Conservation (phyloP, 2,329 filamentous ascomycete species). For the Cladosporium sp. region DNA sequence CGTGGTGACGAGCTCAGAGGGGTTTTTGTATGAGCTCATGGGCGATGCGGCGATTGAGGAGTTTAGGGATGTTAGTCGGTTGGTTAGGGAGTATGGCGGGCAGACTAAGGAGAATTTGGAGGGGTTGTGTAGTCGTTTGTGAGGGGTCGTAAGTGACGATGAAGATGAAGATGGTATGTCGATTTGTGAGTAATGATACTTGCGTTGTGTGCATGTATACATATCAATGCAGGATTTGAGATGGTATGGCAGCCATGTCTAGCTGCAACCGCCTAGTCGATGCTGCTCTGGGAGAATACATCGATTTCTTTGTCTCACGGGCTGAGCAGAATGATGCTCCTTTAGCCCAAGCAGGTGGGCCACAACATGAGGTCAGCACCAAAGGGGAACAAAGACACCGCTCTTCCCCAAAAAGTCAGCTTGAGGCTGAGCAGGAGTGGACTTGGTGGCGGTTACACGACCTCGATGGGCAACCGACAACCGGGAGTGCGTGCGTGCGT, state of each 20-base stretch:
- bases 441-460: neutral
- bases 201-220: neutral
- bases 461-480: slow-evolving; percentile 5
- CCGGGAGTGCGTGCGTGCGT: no score
- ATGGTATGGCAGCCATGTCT: no score
- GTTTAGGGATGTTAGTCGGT: slow-evolving; percentile 66
- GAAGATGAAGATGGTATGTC: neutral
- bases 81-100: slow-evolving; percentile 72
- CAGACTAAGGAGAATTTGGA: slow-evolving; percentile 67
- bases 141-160: no score
- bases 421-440: slow-evolving; percentile 7
- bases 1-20: slow-evolving; percentile 80
- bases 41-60: slow-evolving; percentile 69
- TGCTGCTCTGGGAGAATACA: no score
- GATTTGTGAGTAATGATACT: neutral
- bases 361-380: slow-evolving; percentile 1
- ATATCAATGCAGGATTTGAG: no score
- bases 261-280: no score
- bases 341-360: no score
- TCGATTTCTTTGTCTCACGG: slow-evolving; percentile 3
- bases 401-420: neutral
- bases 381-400: slow-evolving; percentile 1
- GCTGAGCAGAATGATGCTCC: neutral
- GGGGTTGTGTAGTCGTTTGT: slow-evolving; percentile 61
- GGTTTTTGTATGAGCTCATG: slow-evolving; percentile 82